These are phyloP conservation scores for Fusarium kyushuense DNA, from an alignment of 2,329 filamentous ascomycete genomes.

Conservation along the genomic window DNA sequence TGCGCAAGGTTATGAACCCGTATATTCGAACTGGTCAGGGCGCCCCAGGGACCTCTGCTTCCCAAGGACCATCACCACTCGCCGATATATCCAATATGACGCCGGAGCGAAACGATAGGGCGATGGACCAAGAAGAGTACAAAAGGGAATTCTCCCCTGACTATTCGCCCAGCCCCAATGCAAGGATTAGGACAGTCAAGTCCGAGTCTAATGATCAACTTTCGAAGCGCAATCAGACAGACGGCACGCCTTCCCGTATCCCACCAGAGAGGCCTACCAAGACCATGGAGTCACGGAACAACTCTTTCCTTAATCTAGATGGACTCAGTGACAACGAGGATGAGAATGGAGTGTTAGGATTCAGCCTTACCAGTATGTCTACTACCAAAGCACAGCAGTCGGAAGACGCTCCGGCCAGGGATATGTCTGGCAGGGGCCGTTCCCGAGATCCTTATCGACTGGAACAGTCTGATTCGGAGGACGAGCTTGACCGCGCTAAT, in stretches of 20 bases:
- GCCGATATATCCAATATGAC: constrained; percentile 46
- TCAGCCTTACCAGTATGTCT: constrained; percentile 29
- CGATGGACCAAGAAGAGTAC: constrained; percentile 50
- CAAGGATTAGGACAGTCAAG: constrained; percentile 75
- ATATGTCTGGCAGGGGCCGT: constrained; percentile 43
- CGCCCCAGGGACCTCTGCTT: constrained; percentile 43
- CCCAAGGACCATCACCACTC: constrained; percentile 46
- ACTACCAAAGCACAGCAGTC: constrained; percentile 22
- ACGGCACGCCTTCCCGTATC: constrained; percentile 54
- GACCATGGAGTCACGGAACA: constrained; percentile 53
- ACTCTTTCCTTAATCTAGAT: constrained; percentile 66
- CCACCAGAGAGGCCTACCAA: constrained; percentile 50
- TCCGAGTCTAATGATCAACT: constrained; percentile 55
- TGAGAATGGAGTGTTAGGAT: constrained; percentile 42
- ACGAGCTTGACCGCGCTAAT: constrained; percentile 51
- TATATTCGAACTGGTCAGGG: constrained; percentile 67
- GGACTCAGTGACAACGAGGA: constrained; percentile 62
- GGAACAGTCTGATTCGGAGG: constrained; percentile 51
- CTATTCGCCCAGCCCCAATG: constrained; percentile 78
- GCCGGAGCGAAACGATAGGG: constrained; percentile 23
- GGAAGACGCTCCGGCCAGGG: constrained; percentile 16
- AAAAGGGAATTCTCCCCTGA: constrained; percentile 78
- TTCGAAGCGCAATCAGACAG: constrained; percentile 46
- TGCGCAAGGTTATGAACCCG: constrained; percentile 88
- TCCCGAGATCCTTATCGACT: constrained; percentile 44